A percentile compares a stretch with the other conserved stretches of the same genome.
These are phyloP conservation scores for Podila clonocystis DNA, from an alignment of 192 early-diverging fungal genomes.

Conservation along the genomic window DNA sequence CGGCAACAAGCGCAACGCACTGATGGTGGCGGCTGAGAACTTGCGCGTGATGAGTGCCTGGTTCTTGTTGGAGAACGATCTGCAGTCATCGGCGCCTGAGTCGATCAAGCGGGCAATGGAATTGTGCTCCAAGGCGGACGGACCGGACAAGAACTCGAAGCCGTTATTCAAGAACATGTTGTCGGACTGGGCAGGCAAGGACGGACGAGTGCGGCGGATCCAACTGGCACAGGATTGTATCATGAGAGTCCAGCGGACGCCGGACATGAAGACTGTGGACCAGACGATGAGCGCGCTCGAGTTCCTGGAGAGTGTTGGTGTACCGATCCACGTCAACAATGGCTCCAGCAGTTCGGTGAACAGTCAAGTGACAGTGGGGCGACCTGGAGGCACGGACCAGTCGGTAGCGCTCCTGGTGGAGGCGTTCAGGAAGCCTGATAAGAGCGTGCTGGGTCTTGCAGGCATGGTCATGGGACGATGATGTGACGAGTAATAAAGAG, in stretches of 20 bases:
- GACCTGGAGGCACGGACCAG: too few species aligned
- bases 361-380: too few species aligned
- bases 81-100: constrained; percentile 38
- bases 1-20: constrained; percentile 24
- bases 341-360: not conserved
- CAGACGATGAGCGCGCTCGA: constrained; percentile 40
- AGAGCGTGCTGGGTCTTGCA: too few species aligned
- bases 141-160: constrained; percentile 42
- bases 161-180: constrained; percentile 49
- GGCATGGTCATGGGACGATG: too few species aligned
- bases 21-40: constrained; percentile 36
- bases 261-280: constrained; percentile 46
- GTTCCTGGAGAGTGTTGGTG: constrained; percentile 31
- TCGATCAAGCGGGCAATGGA: constrained; percentile 39
- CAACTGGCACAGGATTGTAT: constrained; percentile 46
- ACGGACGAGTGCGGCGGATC: constrained; percentile 28
- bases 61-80: constrained; percentile 51
- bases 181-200: constrained; percentile 44
- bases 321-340: constrained; percentile 15
- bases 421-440: too few species aligned
- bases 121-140: constrained; percentile 48
- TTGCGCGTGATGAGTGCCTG: constrained; percentile 44
- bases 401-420: too few species aligned
- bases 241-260: constrained; percentile 33
- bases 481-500: too few species aligned